Evolutionary conservation across 306 rosid genomes (phyloP), one percentile per base, ranked within the genome.

Genomic region (Begonia peltatifolia): DNA sequence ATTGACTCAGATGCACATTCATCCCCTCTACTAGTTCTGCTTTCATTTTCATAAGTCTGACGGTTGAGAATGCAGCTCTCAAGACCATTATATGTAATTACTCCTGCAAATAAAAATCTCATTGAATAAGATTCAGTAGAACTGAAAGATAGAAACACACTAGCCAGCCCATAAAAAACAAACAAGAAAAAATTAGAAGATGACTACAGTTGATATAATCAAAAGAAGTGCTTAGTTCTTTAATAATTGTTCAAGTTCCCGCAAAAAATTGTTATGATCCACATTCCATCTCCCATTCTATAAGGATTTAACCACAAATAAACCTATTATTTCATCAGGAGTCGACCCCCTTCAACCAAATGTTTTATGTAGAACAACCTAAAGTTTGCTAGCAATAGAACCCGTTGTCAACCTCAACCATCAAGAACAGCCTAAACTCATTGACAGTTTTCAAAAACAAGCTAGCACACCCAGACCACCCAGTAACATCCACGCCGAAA

Each of bases 11-110:
- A 78, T 70, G 73, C 71, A 23, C 82, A 79, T 50, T 71, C 95
- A 69, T 84, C 94, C 67, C 86, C 92, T 76, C 84, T 75, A 56
- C 93, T 82, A 35, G 92, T 77, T 75, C 80, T 60, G 61, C 88
- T 77, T 51, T 84, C 95, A 12, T 84, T 82, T 68, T 82, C 94
- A 13, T 72, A 71, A 53, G 88, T 56, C 46, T 77, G 83, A 42
- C 72, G 70, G 44, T 74, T 80, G 51, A 82, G 49, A 70, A 84
- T 81, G 84, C 90, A 89, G 74, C 69, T 82, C 71, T 78, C 95
- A 52, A 89, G 94, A 63, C 97, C 97, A 67, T 85, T 70, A 54
- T 80, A 80, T 43, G 85, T 85, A 85, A 78, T 76, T 56, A 89
- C 80, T 76, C 83, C 97, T 89, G 94, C 38, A 5, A 30, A 30